Conservation (phyloP, 768 basidiomycete genomes). For the Leccinum olivaceopallidum region DNA sequence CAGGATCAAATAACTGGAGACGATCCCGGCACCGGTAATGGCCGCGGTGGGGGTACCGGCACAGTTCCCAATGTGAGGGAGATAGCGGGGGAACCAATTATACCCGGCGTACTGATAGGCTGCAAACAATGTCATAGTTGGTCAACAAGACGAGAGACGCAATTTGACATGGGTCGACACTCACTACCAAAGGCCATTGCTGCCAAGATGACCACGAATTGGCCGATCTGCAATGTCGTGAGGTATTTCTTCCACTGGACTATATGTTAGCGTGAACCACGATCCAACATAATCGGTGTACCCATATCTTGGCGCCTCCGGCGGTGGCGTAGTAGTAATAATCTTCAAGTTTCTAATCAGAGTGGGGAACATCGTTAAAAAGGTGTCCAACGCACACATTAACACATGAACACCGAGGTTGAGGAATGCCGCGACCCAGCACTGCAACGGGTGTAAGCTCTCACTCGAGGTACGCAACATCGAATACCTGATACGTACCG, state of each 20-base stretch:
- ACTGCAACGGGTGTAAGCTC: slow-evolving; percentile 43
- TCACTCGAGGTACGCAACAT: neutral
- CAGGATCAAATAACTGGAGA: too few species aligned
- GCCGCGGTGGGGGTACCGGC: slow-evolving; percentile 12
- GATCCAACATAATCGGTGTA: neutral
- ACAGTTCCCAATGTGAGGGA: slow-evolving; percentile 22
- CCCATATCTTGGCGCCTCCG: slow-evolving; percentile 41
- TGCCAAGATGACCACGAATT: slow-evolving; percentile 22
- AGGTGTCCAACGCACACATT: slow-evolving; percentile 69
- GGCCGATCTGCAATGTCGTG: slow-evolving; percentile 25
- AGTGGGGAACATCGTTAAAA: neutral
- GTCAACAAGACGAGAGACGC: neutral
- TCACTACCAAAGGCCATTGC: slow-evolving; percentile 11
- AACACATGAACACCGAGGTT: slow-evolving; percentile 92
- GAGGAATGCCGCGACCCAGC: slow-evolving; percentile 88
- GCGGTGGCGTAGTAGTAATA: slow-evolving; percentile 98
- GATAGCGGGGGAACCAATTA: slow-evolving; percentile 16
- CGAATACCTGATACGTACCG: slow-evolving; percentile 50
- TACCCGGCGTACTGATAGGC: slow-evolving; percentile 21
- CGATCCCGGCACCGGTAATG: neutral
- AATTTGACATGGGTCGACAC: neutral
- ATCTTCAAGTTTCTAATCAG: slow-evolving; percentile 47
- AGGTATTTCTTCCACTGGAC: slow-evolving; percentile 28
- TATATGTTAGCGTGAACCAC: neutral
- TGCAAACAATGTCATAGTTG: neutral